Percentiles rank a stretch among this genome's conserved stretches.
Conservation (phyloP, 148 eudicot genomes). For the Rhododendron simsii region DNA sequence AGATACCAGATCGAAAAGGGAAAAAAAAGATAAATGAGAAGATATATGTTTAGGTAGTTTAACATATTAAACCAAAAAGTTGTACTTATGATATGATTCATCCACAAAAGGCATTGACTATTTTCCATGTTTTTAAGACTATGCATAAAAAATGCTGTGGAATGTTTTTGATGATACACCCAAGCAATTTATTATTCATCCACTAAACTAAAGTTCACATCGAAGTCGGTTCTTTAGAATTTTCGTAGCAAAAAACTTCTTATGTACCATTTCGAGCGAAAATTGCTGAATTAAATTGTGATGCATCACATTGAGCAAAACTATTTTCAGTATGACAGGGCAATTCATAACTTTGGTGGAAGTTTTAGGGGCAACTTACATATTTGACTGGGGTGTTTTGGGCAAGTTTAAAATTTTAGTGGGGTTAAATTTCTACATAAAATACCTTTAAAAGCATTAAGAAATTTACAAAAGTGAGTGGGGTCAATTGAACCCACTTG, state of each 20-base stretch:
- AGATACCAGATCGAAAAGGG: neutral
- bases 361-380: neutral
- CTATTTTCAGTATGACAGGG: neutral
- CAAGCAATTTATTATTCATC: neutral
- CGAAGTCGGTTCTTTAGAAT: neutral
- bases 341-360: neutral
- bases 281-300: neutral
- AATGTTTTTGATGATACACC: neutral
- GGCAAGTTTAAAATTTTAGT: neutral
- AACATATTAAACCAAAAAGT: neutral
- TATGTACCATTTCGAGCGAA: neutral
- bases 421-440: neutral
- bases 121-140: neutral
- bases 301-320: neutral
- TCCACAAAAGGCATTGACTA: neutral
- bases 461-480: neutral
- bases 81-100: neutral
- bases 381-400: neutral
- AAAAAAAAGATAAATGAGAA: neutral
- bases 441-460: neutral
- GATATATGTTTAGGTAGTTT: neutral
- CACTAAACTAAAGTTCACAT: neutral
- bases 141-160: neutral
- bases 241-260: neutral
- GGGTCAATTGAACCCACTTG: neutral